Base-by-base conservation (phyloP, 768 basidiomycete species). In the Antrodiella citrinella region DNA sequence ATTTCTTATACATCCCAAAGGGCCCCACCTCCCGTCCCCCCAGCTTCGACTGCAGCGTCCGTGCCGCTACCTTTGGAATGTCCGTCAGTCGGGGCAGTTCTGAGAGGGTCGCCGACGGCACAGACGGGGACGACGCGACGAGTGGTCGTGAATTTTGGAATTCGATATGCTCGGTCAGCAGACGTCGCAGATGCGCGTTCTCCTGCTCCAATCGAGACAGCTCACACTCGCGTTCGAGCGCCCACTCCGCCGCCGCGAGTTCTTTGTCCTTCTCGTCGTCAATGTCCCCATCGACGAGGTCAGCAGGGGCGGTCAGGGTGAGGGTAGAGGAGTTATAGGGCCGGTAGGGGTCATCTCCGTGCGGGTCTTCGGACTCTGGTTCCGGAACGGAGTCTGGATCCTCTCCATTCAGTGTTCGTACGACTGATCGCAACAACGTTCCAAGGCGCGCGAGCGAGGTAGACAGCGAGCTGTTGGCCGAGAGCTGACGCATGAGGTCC, bases 221-320 rank as follows among this genome's bases (percentile, higher is more conserved):
- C 69, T 99, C 95, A 60, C 83, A 84, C 64, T 98, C 96, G 53
- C 94, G 74, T 59, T 93, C 90, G 54, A 99, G 65, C 1, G 89
- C 83, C 72, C 83, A 78, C 53, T 95, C 90, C n/a, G 77, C 72
- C 2, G 61, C 64, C 26, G 63, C 69, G 25, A 69, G 67, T 39
- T 59, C 53, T 5, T 47, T 59, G 19, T 68, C 66, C n/a, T 57
- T 64, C 48, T 61, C 61, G 9, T 59, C 55, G 30, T 35, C 30
- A 23, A 64, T 64, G 2, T 20, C n/a, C 26, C 42, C 44, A 5
- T 26, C 45, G 47, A 35, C 43, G 4, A 48, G 24, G 24, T 48
- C 47, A 13, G 21, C 12, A 19, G 47, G 41, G 15, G 43, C 21
- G 23, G 41, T 26, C n/a, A 43, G 41, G 23, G 45, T 9, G 46